A percentile compares a stretch with the other conserved stretches of the same genome.
phyloP scores from a whole-genome alignment of 768 basidiomycete species.

The Mycena metata region DNA sequence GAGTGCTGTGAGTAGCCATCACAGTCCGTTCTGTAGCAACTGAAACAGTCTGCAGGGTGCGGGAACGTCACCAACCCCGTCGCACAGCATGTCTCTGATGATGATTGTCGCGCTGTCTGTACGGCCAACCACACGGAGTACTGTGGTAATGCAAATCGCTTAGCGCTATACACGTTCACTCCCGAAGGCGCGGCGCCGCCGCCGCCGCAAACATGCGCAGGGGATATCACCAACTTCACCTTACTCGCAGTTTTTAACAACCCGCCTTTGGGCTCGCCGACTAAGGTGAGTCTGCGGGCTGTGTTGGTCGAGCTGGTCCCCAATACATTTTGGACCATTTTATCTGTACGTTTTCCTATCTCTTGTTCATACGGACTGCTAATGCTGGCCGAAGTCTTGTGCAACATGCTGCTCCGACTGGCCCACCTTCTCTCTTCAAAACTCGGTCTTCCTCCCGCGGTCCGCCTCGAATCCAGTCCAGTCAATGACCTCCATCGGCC shows the following conservation, averaged over 20 bases:
- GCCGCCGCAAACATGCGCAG: slow-evolving; percentile 46
- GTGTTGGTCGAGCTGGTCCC: slow-evolving; percentile 57
- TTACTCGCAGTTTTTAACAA: slow-evolving; percentile 52
- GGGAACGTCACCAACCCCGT: slow-evolving; percentile 51
- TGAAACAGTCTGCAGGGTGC: slow-evolving; percentile 51
- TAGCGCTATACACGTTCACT: slow-evolving; percentile 54
- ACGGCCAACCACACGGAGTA: slow-evolving; percentile 52
- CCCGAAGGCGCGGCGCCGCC: slow-evolving; percentile 41
- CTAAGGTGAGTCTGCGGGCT: slow-evolving; percentile 48
- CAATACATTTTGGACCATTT: slow-evolving; percentile 55
- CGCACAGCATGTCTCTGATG: slow-evolving; percentile 54
- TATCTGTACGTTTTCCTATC: slow-evolving; percentile 50
- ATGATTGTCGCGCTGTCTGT: slow-evolving; percentile 58
- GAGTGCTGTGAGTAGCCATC: slow-evolving; percentile 61
- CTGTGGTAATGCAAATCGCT: slow-evolving; percentile 56
- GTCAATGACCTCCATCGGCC: slow-evolving; percentile 54
- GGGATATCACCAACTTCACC: slow-evolving; percentile 53
- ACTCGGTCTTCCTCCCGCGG: slow-evolving; percentile 56
- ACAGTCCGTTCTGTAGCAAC: background rate
- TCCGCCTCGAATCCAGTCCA: slow-evolving; percentile 54
- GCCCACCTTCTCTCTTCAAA: slow-evolving; percentile 54
- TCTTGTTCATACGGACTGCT: background rate
- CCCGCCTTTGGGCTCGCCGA: slow-evolving; percentile 48
- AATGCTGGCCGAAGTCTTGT: slow-evolving; percentile 48
- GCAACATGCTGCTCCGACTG: slow-evolving; percentile 59